Base-by-base conservation (phyloP, 805 yeast species). In the Starmerella scarabaei region DNA sequence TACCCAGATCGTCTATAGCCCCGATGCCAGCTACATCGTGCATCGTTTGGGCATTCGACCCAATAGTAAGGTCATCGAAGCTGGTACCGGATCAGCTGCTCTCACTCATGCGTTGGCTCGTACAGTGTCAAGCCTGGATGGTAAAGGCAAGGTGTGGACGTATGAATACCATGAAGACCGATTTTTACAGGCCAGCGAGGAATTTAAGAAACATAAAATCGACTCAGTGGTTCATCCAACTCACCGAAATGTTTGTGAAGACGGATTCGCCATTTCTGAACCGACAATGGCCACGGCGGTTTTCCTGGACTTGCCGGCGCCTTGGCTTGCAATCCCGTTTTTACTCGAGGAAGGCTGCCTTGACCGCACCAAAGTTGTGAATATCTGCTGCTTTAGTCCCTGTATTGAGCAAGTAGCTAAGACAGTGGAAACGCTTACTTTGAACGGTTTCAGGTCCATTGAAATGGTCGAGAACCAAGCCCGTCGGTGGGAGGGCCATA, bases 41-140 rank as follows among this genome's bases (percentile, higher is more conserved):
- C 94, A 88, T 57, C 65, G 94, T 52, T 63, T 91, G 47, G 70
- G 74, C 33, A 76, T 91, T 40, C 66, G 72, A 16, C 73, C 82
- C 12, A 86, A 88, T 1, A 70, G 84, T 1, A 63, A 73, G 43
- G 93, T 91, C 11, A 78, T 91, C 35, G 99, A 91, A 62, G 94
- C 97, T 0, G 99, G 99, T 28, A 91, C 99, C 0, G 99, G 98
- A 0, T 81, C 94, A 5, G 99, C 93, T 0, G 84, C 95, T 1
- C 83, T 91, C 55, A 80, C 94, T 3, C 99, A 91, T 61, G 78
- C 94, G 0, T 73, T 91, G 58, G 80, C 93, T 1, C 71, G 99
- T 53, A 74, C 91, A 0, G 77, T 81, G 2, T 73, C 73, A 1
- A 30, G 38, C 12, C 21, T 30, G 5, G 30, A 35, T 9, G 45